Conservation (phyloP, 1,139 yeast genomes). For the Saccharomyces hybrid region DNA sequence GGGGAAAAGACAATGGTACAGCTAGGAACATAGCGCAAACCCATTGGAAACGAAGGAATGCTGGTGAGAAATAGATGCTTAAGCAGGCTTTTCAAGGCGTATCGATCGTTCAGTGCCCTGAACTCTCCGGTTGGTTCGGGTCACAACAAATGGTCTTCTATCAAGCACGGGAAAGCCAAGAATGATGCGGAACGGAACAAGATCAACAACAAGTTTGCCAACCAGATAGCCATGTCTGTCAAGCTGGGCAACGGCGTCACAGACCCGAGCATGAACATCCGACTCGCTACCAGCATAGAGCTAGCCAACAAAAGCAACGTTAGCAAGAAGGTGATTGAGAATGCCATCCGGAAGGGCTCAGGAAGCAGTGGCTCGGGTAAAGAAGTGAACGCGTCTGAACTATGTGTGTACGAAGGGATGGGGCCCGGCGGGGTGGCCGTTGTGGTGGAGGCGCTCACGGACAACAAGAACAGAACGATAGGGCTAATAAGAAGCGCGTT, state of each 20-base stretch:
- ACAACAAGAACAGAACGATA: constrained; percentile 77
- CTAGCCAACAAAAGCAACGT: constrained; percentile 72
- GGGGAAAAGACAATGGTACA: background rate
- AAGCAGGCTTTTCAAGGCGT: background rate
- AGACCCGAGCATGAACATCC: constrained; percentile 57
- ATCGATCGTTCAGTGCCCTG: background rate
- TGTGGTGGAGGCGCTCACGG: constrained; percentile 78
- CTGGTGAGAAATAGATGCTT: background rate
- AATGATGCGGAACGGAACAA: constrained; percentile 75
- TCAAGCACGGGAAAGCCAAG: constrained; percentile 87
- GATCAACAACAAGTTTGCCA: constrained; percentile 64
- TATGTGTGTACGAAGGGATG: constrained; percentile 71
- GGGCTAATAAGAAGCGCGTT: constrained; percentile 70
- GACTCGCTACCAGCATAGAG: constrained; percentile 67
- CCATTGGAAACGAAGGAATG: background rate
- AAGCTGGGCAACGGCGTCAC: constrained; percentile 48
- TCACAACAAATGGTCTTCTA: constrained; percentile 93
- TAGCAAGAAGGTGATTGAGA: constrained; percentile 75
- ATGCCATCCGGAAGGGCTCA: constrained; percentile 77
- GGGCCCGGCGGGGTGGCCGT: constrained; percentile 91
- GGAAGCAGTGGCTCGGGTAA: constrained; percentile 45
- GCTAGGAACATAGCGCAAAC: background rate
- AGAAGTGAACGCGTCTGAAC: constrained; percentile 35
- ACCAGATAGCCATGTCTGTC: constrained; percentile 66
- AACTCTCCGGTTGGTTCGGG: constrained; percentile 32